A percentile compares a stretch with the other conserved stretches of the same genome.
Evolutionary conservation across 179 eudicot species (phyloP).

Genomic region (Nepenthes alata): DNA sequence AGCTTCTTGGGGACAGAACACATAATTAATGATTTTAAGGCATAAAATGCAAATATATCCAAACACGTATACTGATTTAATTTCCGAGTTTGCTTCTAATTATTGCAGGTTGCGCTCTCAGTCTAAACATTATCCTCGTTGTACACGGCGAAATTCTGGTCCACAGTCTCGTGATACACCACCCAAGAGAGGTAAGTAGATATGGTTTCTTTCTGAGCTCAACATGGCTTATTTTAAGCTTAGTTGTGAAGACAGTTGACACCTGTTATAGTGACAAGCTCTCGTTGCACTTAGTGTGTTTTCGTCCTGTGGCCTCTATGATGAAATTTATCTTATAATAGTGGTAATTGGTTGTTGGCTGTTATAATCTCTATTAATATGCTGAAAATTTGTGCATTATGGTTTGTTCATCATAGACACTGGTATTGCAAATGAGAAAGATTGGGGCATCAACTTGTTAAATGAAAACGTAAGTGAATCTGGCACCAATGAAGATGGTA

Average conservation of each 20-base stretch:
- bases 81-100: not conserved
- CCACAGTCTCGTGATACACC: slow-evolving; percentile 97
- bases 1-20: no score
- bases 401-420: slow-evolving; percentile 45
- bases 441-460: slow-evolving; percentile 82
- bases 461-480: slow-evolving; percentile 61
- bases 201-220: not conserved
- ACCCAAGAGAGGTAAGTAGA: slow-evolving; percentile 72
- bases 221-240: no score
- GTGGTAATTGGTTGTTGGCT: no score
- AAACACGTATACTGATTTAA: no score
- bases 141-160: slow-evolving; percentile 69
- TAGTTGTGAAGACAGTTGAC: no score
- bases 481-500: slow-evolving; percentile 85
- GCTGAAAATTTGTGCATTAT: slow-evolving; percentile 1
- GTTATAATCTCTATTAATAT: not conserved
- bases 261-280: no score
- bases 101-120: slow-evolving; percentile 46
- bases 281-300: no score
- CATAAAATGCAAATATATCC: no score
- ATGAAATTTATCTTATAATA: no score
- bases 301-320: no score
- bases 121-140: slow-evolving; percentile 65
- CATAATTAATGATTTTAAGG: no score
- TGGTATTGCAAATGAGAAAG: slow-evolving; percentile 96